Percentiles rank a stretch among this genome's conserved stretches.
phyloP scores from a whole-genome alignment of 163 green algal genomes.

The Trebouxiophyceae sp. region DNA sequence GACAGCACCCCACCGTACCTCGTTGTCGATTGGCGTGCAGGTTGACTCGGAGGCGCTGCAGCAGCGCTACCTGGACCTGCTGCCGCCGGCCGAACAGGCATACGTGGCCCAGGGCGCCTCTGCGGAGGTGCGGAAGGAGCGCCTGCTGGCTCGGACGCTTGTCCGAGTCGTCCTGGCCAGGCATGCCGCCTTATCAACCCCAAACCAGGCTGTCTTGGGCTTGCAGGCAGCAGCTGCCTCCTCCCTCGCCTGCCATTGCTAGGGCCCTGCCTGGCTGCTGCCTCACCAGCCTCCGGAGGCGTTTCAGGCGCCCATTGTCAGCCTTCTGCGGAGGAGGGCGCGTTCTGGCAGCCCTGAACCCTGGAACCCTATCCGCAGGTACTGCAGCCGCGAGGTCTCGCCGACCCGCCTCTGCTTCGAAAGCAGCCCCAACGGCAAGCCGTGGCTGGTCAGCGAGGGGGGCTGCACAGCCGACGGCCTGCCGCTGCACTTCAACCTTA shows the following conservation, averaged over 20 bases:
- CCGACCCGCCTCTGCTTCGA: conserved; percentile 28
- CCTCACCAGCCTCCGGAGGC: conserved; percentile 1
- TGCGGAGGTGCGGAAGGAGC: conserved; percentile 19
- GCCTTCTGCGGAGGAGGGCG: no score
- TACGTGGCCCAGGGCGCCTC: conserved; percentile 15
- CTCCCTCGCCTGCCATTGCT: background rate
- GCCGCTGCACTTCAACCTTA: conserved; percentile 58
- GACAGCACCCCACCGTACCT: no score
- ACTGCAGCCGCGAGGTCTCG: background rate
- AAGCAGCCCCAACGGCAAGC: conserved; percentile 39
- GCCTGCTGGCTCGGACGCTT: conserved; percentile 40
- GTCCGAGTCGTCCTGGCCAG: conserved; percentile 32
- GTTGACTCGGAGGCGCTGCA: conserved; percentile 5
- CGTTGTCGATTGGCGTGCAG: no score
- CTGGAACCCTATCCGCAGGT: conserved; percentile 6
- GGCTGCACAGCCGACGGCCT: background rate
- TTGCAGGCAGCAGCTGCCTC: background rate
- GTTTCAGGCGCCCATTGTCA: background rate
- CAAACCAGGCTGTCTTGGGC: background rate
- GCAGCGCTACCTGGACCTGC: conserved; percentile 13
- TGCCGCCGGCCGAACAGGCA: conserved; percentile 26
- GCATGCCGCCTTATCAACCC: conserved; percentile 4
- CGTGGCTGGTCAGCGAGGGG: conserved; percentile 18
- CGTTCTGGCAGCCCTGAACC: background rate
- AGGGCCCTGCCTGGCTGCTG: background rate